A percentile compares a stretch with the other conserved stretches of the same genome.
Conservation (phyloP, 2,329 filamentous ascomycete species). For the Aureobasidium sp. region DNA sequence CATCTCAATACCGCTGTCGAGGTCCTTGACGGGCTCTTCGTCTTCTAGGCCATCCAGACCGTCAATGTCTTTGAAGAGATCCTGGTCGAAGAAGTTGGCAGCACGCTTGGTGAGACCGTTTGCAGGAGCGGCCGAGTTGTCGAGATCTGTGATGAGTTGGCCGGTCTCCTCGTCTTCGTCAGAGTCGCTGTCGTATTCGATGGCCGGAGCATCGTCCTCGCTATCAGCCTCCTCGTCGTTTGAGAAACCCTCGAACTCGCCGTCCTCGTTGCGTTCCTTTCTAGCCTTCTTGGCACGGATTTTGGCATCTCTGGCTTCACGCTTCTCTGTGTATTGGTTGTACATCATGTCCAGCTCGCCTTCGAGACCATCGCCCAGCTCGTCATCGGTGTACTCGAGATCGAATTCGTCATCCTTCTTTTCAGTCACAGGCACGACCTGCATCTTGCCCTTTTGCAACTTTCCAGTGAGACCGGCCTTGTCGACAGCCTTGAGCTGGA, state of each 20-base stretch:
- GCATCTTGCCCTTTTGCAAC: conserved; percentile 67
- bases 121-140: conserved; percentile 40
- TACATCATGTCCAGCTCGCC: conserved; percentile 82
- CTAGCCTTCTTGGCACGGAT: conserved; percentile 83
- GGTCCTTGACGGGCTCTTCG: conserved; percentile 35
- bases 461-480: conserved; percentile 61
- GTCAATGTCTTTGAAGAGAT: conserved; percentile 80
- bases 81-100: conserved; percentile 84
- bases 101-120: conserved; percentile 74
- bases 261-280: conserved; percentile 64
- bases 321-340: conserved; percentile 71
- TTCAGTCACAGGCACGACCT: conserved; percentile 48
- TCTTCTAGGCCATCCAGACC: conserved; percentile 50
- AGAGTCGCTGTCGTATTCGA: conserved; percentile 56
- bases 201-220: conserved; percentile 48
- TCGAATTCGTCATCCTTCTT: conserved; percentile 36
- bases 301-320: conserved; percentile 74
- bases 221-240: conserved; percentile 49
- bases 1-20: conserved; percentile 35
- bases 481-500: conserved; percentile 74
- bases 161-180: conserved; percentile 41
- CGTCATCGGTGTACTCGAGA: conserved; percentile 51
- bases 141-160: conserved; percentile 53
- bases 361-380: conserved; percentile 75
- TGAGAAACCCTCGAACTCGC: conserved; percentile 88